Conservation (phyloP, 1,284 basidiomycete genomes). For the Malassezia sympodialis region DNA sequence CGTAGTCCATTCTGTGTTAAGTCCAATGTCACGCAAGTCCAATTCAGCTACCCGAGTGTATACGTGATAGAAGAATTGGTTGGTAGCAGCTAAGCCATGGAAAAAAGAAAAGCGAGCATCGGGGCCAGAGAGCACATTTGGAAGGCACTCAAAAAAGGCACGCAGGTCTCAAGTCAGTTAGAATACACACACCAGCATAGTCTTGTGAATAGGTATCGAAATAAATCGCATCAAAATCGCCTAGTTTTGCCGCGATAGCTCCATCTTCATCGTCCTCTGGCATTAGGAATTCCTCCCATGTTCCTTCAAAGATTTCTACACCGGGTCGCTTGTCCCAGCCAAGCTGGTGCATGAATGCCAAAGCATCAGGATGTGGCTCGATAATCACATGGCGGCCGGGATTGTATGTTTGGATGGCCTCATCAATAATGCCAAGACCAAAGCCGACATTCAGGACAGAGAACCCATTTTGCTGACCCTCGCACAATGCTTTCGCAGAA, state of each 20-base stretch:
- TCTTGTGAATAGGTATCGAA: conserved; percentile 92
- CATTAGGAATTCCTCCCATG: conserved; percentile 60
- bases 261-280: conserved; percentile 69
- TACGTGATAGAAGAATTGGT: conserved; percentile 69
- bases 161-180: conserved; percentile 55
- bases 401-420: conserved; percentile 62
- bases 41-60: conserved; percentile 76
- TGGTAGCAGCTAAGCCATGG: conserved; percentile 90
- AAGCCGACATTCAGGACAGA: conserved; percentile 83
- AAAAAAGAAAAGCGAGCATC: conserved; percentile 73
- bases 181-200: conserved; percentile 56
- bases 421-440: conserved; percentile 86
- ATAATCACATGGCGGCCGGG: conserved; percentile 77
- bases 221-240: conserved; percentile 74
- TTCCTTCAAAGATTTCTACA: conserved; percentile 35
- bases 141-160: conserved; percentile 71
- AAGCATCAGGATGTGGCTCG: conserved; percentile 86
- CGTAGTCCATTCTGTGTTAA: conserved; percentile 60
- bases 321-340: conserved; percentile 31
- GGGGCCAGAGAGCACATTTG: conserved; percentile 67
- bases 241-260: conserved; percentile 59
- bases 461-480: conserved; percentile 51
- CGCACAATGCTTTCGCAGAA: conserved; percentile 30
- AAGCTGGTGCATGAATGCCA: conserved; percentile 61
- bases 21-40: conserved; percentile 70